Evolutionary conservation across 2,329 filamentous ascomycete genomes (phyloP), one percentile per base, ranked within the genome.

Genomic region (Penicillium sp.): DNA sequence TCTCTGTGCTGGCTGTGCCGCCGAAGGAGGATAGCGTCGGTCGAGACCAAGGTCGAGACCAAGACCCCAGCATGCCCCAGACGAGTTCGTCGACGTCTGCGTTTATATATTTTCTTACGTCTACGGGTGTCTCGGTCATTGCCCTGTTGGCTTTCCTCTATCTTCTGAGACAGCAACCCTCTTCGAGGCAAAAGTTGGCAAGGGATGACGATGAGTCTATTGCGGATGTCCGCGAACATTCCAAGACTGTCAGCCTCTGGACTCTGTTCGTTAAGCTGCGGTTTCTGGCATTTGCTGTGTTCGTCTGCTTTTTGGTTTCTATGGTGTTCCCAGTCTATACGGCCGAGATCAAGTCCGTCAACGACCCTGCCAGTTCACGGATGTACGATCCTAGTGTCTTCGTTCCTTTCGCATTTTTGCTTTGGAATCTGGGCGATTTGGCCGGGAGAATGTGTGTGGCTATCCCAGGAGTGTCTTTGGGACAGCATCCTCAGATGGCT

Each of bases 251-350:
- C 2, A 77, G 84, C 12, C 80, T 97, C 60, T 77, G 77, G 60
- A 78, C 78, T 1, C 82, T 97, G 4, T 86, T 94, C 65, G 77
- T 77, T 57, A 96, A 96, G 72, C 82, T 97, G 42, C 85, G 83
- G 66, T 95, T 88, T 84, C 80, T 91, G 15, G 84, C 90, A 0
- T 77, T 80, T n/a, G 84, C 89, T 8, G 84, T 97, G 15, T 91
- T 90, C 65, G 70, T 92, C 60, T 91, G 87, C 68, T 97, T 97
- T 67, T 76, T 82, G 40, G 76, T 93, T 52, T 92, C 92, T 47
- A 97, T 99, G 93, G 86, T 94, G 70, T 97, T 92, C 77, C 94
- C 94, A 1, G 90, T 97, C 57, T 95, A 95, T 74, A 97, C 94
- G 0, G 77, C 81, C 54, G 85, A 87, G 72, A 87, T 88, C 50